Evolutionary conservation across 306 rosid species (phyloP), one percentile per base, ranked within the genome.

Genomic region (Sophora flavescens): DNA sequence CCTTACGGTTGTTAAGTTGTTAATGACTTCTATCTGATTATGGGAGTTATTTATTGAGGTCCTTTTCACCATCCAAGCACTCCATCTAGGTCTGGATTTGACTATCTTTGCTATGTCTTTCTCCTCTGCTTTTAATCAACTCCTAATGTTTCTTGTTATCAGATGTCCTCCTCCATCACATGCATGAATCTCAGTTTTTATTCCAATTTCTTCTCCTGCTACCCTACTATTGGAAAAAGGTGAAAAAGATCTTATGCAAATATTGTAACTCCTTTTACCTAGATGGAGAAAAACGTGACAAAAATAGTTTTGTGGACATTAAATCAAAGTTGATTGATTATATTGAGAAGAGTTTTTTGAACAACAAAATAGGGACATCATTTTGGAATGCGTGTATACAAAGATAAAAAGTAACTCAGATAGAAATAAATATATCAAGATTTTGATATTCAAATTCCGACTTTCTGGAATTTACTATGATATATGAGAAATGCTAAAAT

Each of bases 11-110:
- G 13, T 56, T 16, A 12, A 18, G 45, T 10, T 66, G 22, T 66
- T 13, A 1, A 13, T 13, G 41, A 5, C 58, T 45, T 67, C 52
- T 47, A 28, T 28, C 28, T 47, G 57, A 18, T 6, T 26, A 6
- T 13, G 12, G 30, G 68, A n/a, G 16, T 26, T 57, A 61, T 33
- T n/a, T 35, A 14, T 32, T 36, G 54, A 7, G 6, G 3, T 47
- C 42, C 35, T 67, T 16, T 30, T 41, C 67, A 53, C 74, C 62
- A 69, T 48, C 33, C 64, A 22, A 1, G 26, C 57, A 28, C 38
- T 51, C 57, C 18, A 12, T 12, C 30, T 72, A 28, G 78, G 57
- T 73, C 67, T 59, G 32, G 8, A 14, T 36, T 8, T 32, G 17
- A 30, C 13, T n/a, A 8, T 36, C 7, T 62, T 22, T 62, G 28